Evolutionary conservation across 495 filamentous ascomycete genomes (phyloP), one percentile per base, ranked within the genome.

Genomic region (Penicillium roqueforti): DNA sequence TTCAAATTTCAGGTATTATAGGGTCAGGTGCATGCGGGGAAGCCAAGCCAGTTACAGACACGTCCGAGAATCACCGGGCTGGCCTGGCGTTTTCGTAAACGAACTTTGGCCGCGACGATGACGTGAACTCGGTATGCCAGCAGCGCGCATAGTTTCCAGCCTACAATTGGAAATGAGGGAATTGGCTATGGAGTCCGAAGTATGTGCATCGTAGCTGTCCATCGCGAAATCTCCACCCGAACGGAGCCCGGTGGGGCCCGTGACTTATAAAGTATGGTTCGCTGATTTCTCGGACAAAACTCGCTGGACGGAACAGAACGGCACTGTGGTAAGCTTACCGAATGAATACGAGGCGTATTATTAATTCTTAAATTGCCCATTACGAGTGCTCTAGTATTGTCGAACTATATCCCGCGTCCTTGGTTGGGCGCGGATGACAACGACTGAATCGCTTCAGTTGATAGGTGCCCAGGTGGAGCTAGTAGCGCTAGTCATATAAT

Each of bases 251-350:
- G 44, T 47, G 44, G 47, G 54, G 19, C 22, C 7, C 16, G 23
- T 18, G 3, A 18, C 36, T 57, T 16, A 34, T 0, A 3, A 50
- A 22, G 53, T 47, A 47, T 49, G 57, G 57, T 53, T 57, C 58
- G 63, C 50, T 37, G 10, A 65, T 68, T 56, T 63, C 63, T 69
- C 66, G 66, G 66, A 9, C 18, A 56, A 69, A 60, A 63, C 64
- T 69, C 67, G 66, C 51, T 38, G 32, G 28, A 7, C 26, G n/a
- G 42, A 18, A 14, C 9, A 10, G 11, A 29, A 45, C 44, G n/a
- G n/a, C n/a, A n/a, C n/a, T n/a, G n/a, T n/a, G n/a, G n/a, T n/a
- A n/a, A 28, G 0, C 18, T 9, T 48, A 37, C 32, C 31, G n/a
- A n/a, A 20, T 20, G 9, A 23, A 6, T 38, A n/a, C 20, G 29